Evolutionary conservation across 257 asterid genomes (phyloP).

Genomic region (Anisodus tanguticus): DNA sequence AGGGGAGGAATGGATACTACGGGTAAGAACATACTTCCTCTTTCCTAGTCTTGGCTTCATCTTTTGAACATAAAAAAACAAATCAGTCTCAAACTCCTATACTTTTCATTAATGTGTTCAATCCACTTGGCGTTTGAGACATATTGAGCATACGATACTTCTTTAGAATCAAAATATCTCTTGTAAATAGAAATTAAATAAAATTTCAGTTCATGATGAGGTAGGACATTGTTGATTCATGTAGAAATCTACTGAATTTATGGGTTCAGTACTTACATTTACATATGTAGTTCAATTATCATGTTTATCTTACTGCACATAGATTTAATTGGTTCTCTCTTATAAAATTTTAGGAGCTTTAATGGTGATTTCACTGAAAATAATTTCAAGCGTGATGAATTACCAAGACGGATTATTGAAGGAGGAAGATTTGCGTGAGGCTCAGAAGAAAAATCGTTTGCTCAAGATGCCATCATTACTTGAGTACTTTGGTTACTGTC

Average conservation of each 20-base stretch:
- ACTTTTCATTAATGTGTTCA: background rate
- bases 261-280: too few species aligned
- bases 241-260: background rate
- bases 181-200: background rate
- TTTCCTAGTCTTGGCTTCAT: background rate
- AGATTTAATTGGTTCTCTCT: conserved; percentile 24
- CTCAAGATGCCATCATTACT: conserved; percentile 72
- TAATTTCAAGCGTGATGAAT: conserved; percentile 81
- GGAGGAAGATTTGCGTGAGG: conserved; percentile 78
- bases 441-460: conserved; percentile 79
- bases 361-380: conserved; percentile 95
- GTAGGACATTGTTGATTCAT: background rate
- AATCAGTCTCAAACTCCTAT: background rate
- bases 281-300: too few species aligned
- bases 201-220: background rate
- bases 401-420: conserved; percentile 84
- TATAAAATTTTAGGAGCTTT: conserved; percentile 68
- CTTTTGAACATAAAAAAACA: background rate
- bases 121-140: background rate
- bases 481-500: conserved; percentile 85
- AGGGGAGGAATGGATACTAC: conserved; percentile 99
- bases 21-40: conserved; percentile 52
- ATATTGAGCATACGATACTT: background rate
- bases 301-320: background rate
- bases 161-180: background rate